Conservation (phyloP, 768 basidiomycete species). For the Leccinum broughii region DNA sequence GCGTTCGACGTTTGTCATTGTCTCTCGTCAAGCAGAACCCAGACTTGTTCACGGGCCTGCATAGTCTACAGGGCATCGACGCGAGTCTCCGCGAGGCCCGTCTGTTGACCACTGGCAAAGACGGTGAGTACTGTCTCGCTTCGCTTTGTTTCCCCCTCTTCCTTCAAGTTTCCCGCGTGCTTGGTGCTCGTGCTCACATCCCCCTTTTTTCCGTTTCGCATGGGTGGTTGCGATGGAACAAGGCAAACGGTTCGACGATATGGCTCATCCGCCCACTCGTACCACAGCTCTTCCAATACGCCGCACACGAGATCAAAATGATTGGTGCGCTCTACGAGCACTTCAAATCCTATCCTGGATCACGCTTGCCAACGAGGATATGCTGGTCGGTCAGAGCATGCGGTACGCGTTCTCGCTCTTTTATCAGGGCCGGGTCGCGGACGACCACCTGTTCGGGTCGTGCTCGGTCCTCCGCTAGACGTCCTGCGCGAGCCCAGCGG, state of each 20-base stretch:
- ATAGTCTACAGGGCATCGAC: slow-evolving; percentile 38
- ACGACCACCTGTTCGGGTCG: slow-evolving; percentile 28
- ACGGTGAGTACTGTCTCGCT: slow-evolving; percentile 28
- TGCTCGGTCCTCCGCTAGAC: slow-evolving; percentile 27
- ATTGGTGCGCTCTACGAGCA: slow-evolving; percentile 37
- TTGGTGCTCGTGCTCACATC: background rate
- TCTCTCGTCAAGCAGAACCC: slow-evolving; percentile 25
- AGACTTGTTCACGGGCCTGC: slow-evolving; percentile 31
- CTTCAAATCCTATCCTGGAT: slow-evolving; percentile 32
- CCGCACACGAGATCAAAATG: slow-evolving; percentile 43
- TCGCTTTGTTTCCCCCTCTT: background rate
- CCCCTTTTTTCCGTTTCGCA: background rate
- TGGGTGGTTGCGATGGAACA: slow-evolving; percentile 39
- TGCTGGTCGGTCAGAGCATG: slow-evolving; percentile 27
- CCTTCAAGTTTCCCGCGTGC: no score
- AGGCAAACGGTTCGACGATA: slow-evolving; percentile 24
- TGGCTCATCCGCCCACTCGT: slow-evolving; percentile 42
- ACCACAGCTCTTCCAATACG: slow-evolving; percentile 38
- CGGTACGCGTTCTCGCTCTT: slow-evolving; percentile 32
- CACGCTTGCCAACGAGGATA: slow-evolving; percentile 13
- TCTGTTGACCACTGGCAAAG: slow-evolving; percentile 30
- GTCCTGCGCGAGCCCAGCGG: slow-evolving; percentile 28
- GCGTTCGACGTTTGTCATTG: slow-evolving; percentile 25
- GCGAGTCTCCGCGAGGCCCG: slow-evolving; percentile 30
- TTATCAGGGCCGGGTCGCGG: slow-evolving; percentile 29